Evolutionary conservation across 1,284 basidiomycete genomes (phyloP), one percentile per base, ranked within the genome.

Genomic region (Fomes fomentarius): DNA sequence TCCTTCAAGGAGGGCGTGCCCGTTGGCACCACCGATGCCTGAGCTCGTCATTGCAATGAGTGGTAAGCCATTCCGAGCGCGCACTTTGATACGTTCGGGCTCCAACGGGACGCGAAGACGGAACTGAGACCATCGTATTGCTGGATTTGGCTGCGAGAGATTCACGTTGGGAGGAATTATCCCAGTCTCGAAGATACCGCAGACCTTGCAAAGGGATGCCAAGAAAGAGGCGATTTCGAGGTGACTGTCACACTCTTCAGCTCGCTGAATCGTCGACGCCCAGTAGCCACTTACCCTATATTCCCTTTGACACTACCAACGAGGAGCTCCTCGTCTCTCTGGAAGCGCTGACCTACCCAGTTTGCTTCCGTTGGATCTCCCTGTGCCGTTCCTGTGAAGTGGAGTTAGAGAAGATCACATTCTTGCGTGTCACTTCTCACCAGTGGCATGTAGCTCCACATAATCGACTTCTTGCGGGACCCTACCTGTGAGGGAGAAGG

Each of bases 351-450:
- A 1, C 78, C 79, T 8, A 76, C 75, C 67, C 74, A 76, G 47
- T 80, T 80, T 7, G 74, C 75, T 61, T 81, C 80, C 0, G 70
- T 76, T 0, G 77, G 79, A 58, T 82, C 80, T 0, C 80, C 80
- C 15, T 64, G 67, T 19, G 74, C 70, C 2, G 79, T 80, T 3
- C 75, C 75, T 52, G 28, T 26, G 30, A 5, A 9, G 24, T n/a
- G n/a, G 21, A 19, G 22, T 3, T 15, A 17, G 9, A 11, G 24
- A 35, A 17, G 17, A n/a, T n/a, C n/a, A n/a, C n/a, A n/a, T n/a
- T n/a, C n/a, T n/a, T n/a, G n/a, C n/a, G n/a, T n/a, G n/a, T n/a
- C n/a, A 14, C 19, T 15, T 38, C 39, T 17, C 17, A 71, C 77
- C 80, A 9, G 80, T 81, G 2, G 76, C 76, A 54, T 82, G 80